Evolutionary conservation across 2,329 filamentous ascomycete species (phyloP), one percentile per base, ranked within the genome.

Genomic region (Ophioceras dolichostomum): DNA sequence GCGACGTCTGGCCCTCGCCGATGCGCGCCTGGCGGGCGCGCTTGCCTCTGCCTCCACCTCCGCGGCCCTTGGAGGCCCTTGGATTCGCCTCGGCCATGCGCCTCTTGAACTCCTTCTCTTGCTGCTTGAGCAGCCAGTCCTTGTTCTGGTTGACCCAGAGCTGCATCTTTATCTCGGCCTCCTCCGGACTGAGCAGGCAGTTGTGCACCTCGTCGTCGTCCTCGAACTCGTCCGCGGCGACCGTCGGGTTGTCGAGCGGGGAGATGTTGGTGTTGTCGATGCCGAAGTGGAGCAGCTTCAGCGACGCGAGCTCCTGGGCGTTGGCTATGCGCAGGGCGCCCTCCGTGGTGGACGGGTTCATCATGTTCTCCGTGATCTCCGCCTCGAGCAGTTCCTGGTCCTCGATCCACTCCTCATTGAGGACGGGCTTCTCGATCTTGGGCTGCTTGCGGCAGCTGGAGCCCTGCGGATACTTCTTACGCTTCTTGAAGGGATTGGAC

Each of bases 91-190:
- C 43, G 8, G 46, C 73, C 43, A 74, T 62, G 56, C 87, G 84
- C 41, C 78, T 73, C 28, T 82, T 74, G 39, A 93, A 80, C 6
- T 82, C 69, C 57, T 91, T 94, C 42, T 83, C 77, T 52, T 95
- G 87, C 52, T 93, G 82, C 34, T 78, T 73, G 8, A 89, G 83
- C 28, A 98, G 68, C 73, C 88, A 98, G 47, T 93, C 86, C 54
- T 91, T 87, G 58, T 98, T 96, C 53, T 88, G 79, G 41, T 89
- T 88, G 31, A 94, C 78, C 91, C 91, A 98, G 37, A 96, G 83
- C 41, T 78, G 76, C 56, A 95, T 88, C 56, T 95, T 96, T 52
- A 87, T 75, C 24, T 73, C 73, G 2, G 79, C 74, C 59, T 96
- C 88, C 3, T 76, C 73, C 1, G 79, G 72, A 0, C 70, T 73